Evolutionary conservation across 2,329 filamentous ascomycete genomes (phyloP).

Genomic region (Fusarium duplospermum): DNA sequence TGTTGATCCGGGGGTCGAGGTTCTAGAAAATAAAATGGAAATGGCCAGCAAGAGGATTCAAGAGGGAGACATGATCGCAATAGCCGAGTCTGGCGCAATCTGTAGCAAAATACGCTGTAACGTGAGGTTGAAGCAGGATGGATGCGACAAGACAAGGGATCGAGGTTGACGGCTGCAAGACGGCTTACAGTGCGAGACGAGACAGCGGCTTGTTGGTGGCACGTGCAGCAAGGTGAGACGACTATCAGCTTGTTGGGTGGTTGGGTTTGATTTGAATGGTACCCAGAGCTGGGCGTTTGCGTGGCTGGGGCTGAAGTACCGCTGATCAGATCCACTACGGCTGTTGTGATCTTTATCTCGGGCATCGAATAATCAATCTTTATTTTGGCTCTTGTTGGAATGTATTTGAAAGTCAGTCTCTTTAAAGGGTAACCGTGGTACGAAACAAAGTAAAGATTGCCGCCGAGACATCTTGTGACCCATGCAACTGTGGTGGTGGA

Average conservation of each 20-base stretch:
- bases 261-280: constrained; percentile 31
- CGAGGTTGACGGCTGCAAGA: constrained; percentile 29
- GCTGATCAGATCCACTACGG: constrained; percentile 22
- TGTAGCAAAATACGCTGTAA: constrained; percentile 18
- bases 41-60: constrained; percentile 6
- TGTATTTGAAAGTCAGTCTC: not conserved
- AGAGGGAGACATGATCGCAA: constrained; percentile 31
- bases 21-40: constrained; percentile 1
- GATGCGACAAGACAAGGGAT: constrained; percentile 29
- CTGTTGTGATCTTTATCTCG: constrained; percentile 18
- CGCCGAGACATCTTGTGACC: not conserved
- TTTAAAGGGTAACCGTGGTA: not conserved
- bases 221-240: constrained; percentile 43
- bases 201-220: constrained; percentile 35
- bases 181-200: constrained; percentile 1
- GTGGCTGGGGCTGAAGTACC: constrained; percentile 24
- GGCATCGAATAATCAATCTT: not conserved
- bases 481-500: not conserved
- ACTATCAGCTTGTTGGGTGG: constrained; percentile 43
- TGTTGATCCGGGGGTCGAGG: not conserved
- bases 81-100: constrained; percentile 18
- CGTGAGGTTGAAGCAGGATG: constrained; percentile 21
- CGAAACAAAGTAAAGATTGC: not conserved
- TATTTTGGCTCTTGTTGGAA: not conserved
- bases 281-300: constrained; percentile 26